Base-by-base conservation (phyloP, 176 grass and related monocot species). In the Tillandsia leiboldiana region DNA sequence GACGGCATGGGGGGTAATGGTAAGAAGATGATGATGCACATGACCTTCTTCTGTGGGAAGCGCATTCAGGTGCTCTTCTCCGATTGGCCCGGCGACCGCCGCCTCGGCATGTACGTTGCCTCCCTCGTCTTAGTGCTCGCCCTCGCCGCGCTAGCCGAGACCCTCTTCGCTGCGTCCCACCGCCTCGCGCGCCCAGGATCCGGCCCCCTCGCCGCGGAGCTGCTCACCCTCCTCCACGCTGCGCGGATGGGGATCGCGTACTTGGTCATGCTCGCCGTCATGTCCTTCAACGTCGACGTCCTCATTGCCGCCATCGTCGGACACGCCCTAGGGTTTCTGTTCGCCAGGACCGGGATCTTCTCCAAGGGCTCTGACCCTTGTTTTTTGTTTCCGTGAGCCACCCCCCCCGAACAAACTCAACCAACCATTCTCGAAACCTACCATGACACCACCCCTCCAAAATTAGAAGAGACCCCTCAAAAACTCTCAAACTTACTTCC, bases 1-100 rank as follows among this genome's bases (percentile, higher is more conserved):
- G 8, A 3, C 53, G 8, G n/a, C 53, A 57, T 57, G 53, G 13
- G 13, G 53, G 48, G 56, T 22, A 53, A 79, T 9, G 68, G 48
- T 42, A 28, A 17, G 51, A 56, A 26, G 62, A 24, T 26, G 66
- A 70, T 69, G 76, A 86, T 81, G 86, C 90, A 86, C 64, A 86
- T 81, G 90, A 33, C 80, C 63, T 92, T 92, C 73, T 92, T 81
- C 72, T 92, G 83, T 83, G 74, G 86, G 13, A 76, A 81, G 68
- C 76, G 63, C 67, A 23, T 76, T 6, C 73, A 80, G 50, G 75
- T 89, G 54, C 83, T 92, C 26, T 86, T 92, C 76, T 64, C 74
- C 33, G 83, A 79, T 9, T 92, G 90, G 90, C 86, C 86, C 9
- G 90, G 89, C 2, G 71, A 85, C 13, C 71, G 80, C 51, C 74